Base-by-base conservation (phyloP, 2,329 filamentous ascomycete species). In the Bipolaris cookei region DNA sequence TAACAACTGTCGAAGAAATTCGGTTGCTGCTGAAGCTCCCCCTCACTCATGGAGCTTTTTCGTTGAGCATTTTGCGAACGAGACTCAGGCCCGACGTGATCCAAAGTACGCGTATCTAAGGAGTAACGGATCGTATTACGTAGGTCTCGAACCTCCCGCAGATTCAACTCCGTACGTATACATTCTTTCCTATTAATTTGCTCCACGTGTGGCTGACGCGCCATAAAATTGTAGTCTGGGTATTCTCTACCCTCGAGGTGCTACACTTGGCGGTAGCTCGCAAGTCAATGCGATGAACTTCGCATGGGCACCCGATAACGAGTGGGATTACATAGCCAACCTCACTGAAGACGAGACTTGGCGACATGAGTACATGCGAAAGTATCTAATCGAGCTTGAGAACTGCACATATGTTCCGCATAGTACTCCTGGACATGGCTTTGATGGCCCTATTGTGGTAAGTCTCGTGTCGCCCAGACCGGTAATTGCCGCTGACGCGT, bases 291-390 rank as follows among this genome's bases (percentile, higher is more conserved):
- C 46, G 1, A 25, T 23, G 23, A 37, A 37, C 13, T 25, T 16
- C 20, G 16, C 35, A 21, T 80, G 84, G 51, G 86, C 86, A 0
- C 77, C 83, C 48, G 79, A 83, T 34, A 81, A 79, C 32, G 86
- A 89, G 70, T 89, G 83, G 78, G 78, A 85, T 47, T 76, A 83
- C 62, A 84, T 89, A 50, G 81, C 80, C 6, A 74, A 77, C 14
- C 65, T 87, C 37, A 89, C 86, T 1, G 85, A 85, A 3, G 86
- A 89, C 63, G 64, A 72, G 4, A 84, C 82, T 0, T 89, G 86
- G 86, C 74, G 49, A 63, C 50, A 65, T 14, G 58, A 61, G 0
- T 75, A 76, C 1, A 87, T 88, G 85, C 79, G 84, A 61, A 75
- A 80, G 51, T 83, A 86, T 73, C 86, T 84, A 51, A 64, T 60